Conservation (phyloP, 2,329 filamentous ascomycete species). For the Xylariaceae sp. region DNA sequence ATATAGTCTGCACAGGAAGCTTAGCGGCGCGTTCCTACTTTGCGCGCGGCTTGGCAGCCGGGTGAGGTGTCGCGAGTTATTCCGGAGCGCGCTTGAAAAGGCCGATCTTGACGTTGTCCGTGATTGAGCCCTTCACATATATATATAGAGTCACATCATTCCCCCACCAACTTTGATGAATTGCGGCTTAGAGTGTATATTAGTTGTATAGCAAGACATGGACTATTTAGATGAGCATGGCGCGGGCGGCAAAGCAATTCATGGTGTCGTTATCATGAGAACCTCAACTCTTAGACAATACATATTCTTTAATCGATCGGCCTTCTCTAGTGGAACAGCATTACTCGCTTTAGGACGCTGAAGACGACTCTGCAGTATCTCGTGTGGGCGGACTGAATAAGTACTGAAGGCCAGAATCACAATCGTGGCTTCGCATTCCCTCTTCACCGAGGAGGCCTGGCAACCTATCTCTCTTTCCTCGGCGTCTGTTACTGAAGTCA, state of each 20-base stretch:
- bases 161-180: background rate
- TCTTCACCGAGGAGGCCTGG: too few relatives aligned
- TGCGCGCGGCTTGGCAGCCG: conserved; percentile 82
- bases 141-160: background rate
- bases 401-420: background rate
- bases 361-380: background rate
- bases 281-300: conserved; percentile 5
- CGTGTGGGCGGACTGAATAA: background rate
- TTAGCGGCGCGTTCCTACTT: conserved; percentile 90
- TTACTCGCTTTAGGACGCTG: background rate
- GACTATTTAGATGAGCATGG: background rate
- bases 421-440: background rate
- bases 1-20: conserved; percentile 89
- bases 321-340: background rate
- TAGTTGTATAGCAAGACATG: conserved; percentile 9
- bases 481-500: background rate
- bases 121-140: conserved; percentile 13
- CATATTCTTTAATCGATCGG: background rate
- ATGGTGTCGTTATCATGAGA: background rate
- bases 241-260: background rate
- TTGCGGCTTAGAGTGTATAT: conserved; percentile 6
- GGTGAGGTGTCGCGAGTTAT: conserved; percentile 77
- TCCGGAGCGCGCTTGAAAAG: conserved; percentile 53
- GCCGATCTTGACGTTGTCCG: conserved; percentile 24
- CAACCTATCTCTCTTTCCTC: background rate